A percentile compares a stretch with the other conserved stretches of the same genome.
Evolutionary conservation across 441 rosid genomes (phyloP).

Genomic region (Jatropha podagrica): DNA sequence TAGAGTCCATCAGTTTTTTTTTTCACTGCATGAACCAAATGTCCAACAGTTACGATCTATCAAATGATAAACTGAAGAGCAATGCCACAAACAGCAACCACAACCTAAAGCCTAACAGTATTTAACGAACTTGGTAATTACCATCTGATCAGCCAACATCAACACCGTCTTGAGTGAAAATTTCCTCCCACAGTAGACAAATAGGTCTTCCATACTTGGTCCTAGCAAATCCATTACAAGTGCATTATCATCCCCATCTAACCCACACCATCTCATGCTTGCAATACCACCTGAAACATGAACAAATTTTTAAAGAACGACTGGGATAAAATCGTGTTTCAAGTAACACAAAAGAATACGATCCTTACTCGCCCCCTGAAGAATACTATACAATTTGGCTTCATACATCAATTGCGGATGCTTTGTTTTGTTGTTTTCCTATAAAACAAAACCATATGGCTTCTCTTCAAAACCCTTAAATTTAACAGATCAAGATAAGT

Average conservation of each 20-base stretch:
- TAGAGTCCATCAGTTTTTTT: not conserved
- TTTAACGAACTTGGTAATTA: constrained; percentile 10
- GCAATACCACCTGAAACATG: constrained; percentile 72
- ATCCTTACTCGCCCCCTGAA: constrained; percentile 84
- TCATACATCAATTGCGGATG: constrained; percentile 91
- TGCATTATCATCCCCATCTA: constrained; percentile 87
- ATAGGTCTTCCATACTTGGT: constrained; percentile 89
- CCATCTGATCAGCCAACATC: constrained; percentile 67
- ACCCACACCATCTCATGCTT: constrained; percentile 81
- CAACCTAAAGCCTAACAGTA: not conserved
- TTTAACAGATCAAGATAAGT: not conserved
- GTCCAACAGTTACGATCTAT: not conserved
- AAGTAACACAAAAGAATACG: not conserved
- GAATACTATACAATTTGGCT: constrained; percentile 79
- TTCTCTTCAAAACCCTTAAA: not conserved
- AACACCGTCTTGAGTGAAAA: constrained; percentile 54
- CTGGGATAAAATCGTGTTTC: not conserved
- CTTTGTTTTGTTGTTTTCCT: constrained; percentile 80
- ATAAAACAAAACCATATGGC: not conserved
- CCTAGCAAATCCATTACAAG: constrained; percentile 93
- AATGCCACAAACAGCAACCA: not conserved
- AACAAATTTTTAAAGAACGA: constrained; percentile 1
- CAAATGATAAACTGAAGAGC: not conserved
- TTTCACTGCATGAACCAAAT: not conserved
- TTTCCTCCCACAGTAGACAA: constrained; percentile 56